These are phyloP conservation scores for Hawksworthiomyces lignivorus DNA, from an alignment of 2,329 filamentous ascomycete genomes.

Conservation along the genomic window DNA sequence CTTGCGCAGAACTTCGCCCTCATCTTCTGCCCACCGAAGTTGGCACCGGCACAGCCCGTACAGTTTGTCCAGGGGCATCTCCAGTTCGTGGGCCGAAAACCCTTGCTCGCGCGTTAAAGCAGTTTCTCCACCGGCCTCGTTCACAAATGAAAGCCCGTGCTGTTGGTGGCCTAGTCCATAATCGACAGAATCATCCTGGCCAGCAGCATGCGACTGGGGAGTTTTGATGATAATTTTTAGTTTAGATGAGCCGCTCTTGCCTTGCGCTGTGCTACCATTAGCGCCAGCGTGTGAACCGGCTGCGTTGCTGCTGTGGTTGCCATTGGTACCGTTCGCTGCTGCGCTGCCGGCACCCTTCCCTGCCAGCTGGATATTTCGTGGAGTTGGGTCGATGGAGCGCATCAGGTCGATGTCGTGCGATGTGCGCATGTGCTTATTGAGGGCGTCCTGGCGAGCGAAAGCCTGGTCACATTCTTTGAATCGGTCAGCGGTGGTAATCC, in stretches of 20 bases:
- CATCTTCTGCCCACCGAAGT: conserved; percentile 63
- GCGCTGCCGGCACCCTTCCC: conserved; percentile 11
- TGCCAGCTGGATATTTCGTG: conserved; percentile 53
- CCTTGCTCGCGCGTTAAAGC: conserved; percentile 47
- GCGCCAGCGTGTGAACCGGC: not conserved
- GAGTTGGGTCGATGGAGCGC: conserved; percentile 67
- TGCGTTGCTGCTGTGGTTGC: not conserved
- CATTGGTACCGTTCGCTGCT: not conserved
- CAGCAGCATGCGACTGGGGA: conserved; percentile 47
- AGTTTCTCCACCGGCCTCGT: conserved; percentile 32
- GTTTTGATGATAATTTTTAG: conserved; percentile 59
- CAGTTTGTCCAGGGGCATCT: conserved; percentile 50
- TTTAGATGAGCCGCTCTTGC: conserved; percentile 35
- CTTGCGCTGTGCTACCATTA: conserved; percentile 26
- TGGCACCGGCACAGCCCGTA: conserved; percentile 63
- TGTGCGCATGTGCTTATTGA: conserved; percentile 97
- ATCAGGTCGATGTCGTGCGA: conserved; percentile 95
- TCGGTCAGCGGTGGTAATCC: too few species aligned
- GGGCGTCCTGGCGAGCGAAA: conserved; percentile 89
- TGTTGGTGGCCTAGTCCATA: conserved; percentile 23
- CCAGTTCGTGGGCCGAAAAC: conserved; percentile 59
- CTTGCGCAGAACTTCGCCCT: conserved; percentile 53
- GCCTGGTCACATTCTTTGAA: conserved; percentile 93
- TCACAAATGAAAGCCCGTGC: conserved; percentile 40
- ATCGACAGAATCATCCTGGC: conserved; percentile 43